A percentile compares a stretch with the other conserved stretches of the same genome.
These are phyloP conservation scores for Osmanthus fragrans DNA, from an alignment of 257 asterid genomes.

Conservation along the genomic window DNA sequence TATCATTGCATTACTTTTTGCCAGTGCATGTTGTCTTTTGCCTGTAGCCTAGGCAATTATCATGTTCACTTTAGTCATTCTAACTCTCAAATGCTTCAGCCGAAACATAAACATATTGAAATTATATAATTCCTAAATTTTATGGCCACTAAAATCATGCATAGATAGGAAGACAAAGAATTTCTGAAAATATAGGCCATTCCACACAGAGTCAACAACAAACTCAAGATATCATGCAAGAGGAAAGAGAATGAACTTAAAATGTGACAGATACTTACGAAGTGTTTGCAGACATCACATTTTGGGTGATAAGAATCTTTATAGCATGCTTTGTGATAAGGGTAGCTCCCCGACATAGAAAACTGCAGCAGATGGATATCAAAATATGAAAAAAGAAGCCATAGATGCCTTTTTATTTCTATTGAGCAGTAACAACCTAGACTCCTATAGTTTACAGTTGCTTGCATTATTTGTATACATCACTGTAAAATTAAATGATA, in stretches of 20 bases:
- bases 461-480: not conserved
- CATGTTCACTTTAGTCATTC: too few species aligned
- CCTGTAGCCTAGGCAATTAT: too few species aligned
- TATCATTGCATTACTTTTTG: not conserved
- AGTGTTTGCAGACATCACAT: constrained; percentile 87
- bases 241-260: constrained; percentile 12
- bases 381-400: constrained; percentile 1
- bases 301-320: constrained; percentile 91
- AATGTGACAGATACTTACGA: constrained; percentile 53
- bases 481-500: not conserved
- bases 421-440: not conserved
- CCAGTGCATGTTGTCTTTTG: too few species aligned
- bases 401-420: not conserved
- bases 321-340: constrained; percentile 90
- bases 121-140: not conserved
- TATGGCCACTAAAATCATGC: not conserved
- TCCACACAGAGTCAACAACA: not conserved
- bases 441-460: not conserved
- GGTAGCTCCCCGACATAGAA: constrained; percentile 72
- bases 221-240: not conserved
- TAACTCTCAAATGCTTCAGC: not conserved
- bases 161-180: not conserved
- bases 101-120: not conserved
- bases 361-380: constrained; percentile 54
- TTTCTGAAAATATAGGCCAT: not conserved